Base-by-base conservation (phyloP, 495 filamentous ascomycete genomes). In the Penicillium salamii region DNA sequence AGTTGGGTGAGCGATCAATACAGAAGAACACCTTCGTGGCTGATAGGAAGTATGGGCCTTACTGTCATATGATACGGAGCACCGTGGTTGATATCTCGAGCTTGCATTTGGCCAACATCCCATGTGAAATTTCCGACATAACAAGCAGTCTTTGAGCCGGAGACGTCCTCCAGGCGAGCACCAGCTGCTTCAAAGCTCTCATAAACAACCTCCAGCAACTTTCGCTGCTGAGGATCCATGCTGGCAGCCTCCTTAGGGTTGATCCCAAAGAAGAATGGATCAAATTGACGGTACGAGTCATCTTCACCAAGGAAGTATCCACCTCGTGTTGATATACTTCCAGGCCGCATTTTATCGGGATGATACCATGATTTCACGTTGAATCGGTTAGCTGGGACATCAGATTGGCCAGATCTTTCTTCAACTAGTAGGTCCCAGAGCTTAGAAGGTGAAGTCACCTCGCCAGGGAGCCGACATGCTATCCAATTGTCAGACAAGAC, bases 131-230 rank as follows among this genome's bases (percentile, higher is more conserved):
- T 52, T 18, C 72, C 76, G 8, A 72, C 66, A 46, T 62, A 79
- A 14, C 72, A 69, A 12, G 61, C 67, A 7, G 72, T 77, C 24
- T 70, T 61, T 1, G 67, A 61, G 21, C 71, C 73, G 1, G 72
- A 49, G 12, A 78, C 39, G 2, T 50, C 43, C 3, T 55, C 36
- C 5, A 53, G 21, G 5, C 49, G 13, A 7, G 46, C 18, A n/a
- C 57, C 58, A 2, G 48, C 60, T 31, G 41, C 52, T 24, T 66
- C 60, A 1, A 66, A 21, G 21, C 58, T 62, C 33, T 67, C 58
- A 24, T 15, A 44, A 3, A 7, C 7, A 8, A 8, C 12, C 29
- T 44, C 42, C 15, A 42, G 40, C 14, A 42, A 13, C 15, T 42
- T 5, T 2, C 40, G 40, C 5, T 42, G 40, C 24, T 42, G 40